Evolutionary conservation across 2,329 filamentous ascomycete species (phyloP).

Genomic region (Neurospora sp.): DNA sequence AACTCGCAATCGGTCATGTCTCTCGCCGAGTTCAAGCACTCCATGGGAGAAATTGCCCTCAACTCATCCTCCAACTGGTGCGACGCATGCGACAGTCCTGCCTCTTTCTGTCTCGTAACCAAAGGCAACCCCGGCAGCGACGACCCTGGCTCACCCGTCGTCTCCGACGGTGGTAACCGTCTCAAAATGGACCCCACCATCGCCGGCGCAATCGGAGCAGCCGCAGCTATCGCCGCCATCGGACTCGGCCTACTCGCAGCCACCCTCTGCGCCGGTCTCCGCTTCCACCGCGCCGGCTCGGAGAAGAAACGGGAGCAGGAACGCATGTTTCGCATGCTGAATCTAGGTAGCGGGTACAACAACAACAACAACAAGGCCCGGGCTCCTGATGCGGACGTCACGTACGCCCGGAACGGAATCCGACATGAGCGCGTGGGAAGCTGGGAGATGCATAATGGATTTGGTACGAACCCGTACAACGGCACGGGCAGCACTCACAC

Average conservation of each 20-base stretch:
- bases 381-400: conserved; percentile 31
- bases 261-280: background rate
- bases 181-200: conserved; percentile 26
- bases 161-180: background rate
- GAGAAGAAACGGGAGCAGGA: background rate
- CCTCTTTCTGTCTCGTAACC: conserved; percentile 28
- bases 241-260: conserved; percentile 13
- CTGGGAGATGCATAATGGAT: conserved; percentile 31
- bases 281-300: background rate
- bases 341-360: conserved; percentile 35
- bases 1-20: conserved; percentile 24
- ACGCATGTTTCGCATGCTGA: conserved; percentile 19
- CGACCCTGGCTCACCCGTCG: conserved; percentile 1
- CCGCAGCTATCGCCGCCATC: conserved; percentile 26
- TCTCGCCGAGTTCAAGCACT: conserved; percentile 28
- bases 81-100: conserved; percentile 26
- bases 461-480: background rate
- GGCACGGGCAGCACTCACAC: background rate
- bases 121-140: background rate
- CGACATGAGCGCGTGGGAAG: conserved; percentile 37
- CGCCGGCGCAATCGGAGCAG: conserved; percentile 35
- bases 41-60: conserved; percentile 28
- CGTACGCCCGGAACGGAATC: conserved; percentile 27
- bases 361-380: background rate
- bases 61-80: conserved; percentile 33